Evolutionary conservation across 257 asterid species (phyloP).

Genomic region (Solanum bulbocastanum): DNA sequence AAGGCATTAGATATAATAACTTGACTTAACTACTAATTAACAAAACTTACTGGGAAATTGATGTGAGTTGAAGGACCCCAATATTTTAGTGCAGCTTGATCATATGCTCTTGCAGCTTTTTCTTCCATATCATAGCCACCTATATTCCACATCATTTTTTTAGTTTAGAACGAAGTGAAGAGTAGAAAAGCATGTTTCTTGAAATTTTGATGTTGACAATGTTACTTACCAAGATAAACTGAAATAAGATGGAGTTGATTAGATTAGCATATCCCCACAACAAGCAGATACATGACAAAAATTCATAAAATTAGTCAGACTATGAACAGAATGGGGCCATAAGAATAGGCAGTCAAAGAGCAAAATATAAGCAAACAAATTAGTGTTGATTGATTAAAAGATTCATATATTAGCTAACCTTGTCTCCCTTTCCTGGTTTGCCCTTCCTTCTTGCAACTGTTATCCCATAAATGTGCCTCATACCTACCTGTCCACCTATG

Average conservation of each 20-base stretch:
- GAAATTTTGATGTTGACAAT: neutral
- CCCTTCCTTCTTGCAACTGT: slow-evolving; percentile 24
- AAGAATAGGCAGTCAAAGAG: slow-evolving; percentile 6
- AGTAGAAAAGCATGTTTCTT: neutral
- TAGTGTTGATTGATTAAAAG: neutral
- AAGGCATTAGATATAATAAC: neutral
- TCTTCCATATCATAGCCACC: slow-evolving; percentile 97
- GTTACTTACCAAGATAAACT: slow-evolving; percentile 84
- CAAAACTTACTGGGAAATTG: slow-evolving; percentile 47
- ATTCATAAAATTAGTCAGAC: slow-evolving; percentile 25
- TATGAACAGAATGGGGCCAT: neutral
- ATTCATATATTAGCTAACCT: slow-evolving; percentile 1
- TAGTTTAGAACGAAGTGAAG: neutral
- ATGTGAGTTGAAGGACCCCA: slow-evolving; percentile 92
- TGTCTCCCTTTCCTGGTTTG: slow-evolving; percentile 25
- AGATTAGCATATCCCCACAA: slow-evolving; percentile 27
- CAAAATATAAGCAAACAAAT: slow-evolving; percentile 6
- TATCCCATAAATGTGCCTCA: slow-evolving; percentile 27
- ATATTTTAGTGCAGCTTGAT: slow-evolving; percentile 87
- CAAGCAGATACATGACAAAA: slow-evolving; percentile 21
- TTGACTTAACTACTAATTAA: neutral
- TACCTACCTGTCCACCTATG: slow-evolving; percentile 28
- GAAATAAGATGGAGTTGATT: slow-evolving; percentile 6
- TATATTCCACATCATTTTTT: neutral
- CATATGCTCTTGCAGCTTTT: slow-evolving; percentile 96